These are phyloP conservation scores for Botrytis medusae DNA, from an alignment of 2,329 filamentous ascomycete genomes.

Conservation along the genomic window DNA sequence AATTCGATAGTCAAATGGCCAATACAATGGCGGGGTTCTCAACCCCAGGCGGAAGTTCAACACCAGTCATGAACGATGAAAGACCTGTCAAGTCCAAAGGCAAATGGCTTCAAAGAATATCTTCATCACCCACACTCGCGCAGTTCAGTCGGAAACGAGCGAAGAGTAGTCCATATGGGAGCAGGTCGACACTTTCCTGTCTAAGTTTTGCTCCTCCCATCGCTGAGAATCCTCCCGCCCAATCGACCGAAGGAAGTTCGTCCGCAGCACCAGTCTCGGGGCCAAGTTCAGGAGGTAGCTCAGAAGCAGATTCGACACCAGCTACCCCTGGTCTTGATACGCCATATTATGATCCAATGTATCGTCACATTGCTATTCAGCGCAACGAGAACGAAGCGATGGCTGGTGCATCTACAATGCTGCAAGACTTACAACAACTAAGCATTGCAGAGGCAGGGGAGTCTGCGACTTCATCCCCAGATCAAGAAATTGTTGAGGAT, in stretches of 20 bases:
- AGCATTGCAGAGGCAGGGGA: conserved; percentile 28
- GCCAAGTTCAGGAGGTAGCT: not conserved
- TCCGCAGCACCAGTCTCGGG: conserved; percentile 36
- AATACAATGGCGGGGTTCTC: not conserved
- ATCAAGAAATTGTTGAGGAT: conserved; percentile 37
- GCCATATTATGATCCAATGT: conserved; percentile 31
- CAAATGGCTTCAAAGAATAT: conserved; percentile 39
- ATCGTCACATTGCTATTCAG: conserved; percentile 29
- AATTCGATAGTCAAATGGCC: not conserved
- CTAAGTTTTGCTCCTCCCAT: conserved; percentile 36
- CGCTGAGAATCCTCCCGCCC: conserved; percentile 30
- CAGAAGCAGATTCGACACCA: conserved; percentile 25
- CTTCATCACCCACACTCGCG: conserved; percentile 40
- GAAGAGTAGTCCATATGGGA: conserved; percentile 37
- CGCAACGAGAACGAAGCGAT: conserved; percentile 28
- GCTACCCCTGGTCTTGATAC: conserved; percentile 35
- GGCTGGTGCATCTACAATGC: conserved; percentile 30
- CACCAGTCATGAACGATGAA: conserved; percentile 4
- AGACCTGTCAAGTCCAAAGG: conserved; percentile 37
- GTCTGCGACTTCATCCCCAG: conserved; percentile 28
- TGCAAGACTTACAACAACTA: conserved; percentile 28
- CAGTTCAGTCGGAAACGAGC: conserved; percentile 37
- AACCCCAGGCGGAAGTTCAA: conserved; percentile 1
- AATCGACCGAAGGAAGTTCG: conserved; percentile 31
- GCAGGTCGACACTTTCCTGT: conserved; percentile 36